Evolutionary conservation across 345 rosid genomes (phyloP).

Genomic region (Eucalyptus tenuipes): DNA sequence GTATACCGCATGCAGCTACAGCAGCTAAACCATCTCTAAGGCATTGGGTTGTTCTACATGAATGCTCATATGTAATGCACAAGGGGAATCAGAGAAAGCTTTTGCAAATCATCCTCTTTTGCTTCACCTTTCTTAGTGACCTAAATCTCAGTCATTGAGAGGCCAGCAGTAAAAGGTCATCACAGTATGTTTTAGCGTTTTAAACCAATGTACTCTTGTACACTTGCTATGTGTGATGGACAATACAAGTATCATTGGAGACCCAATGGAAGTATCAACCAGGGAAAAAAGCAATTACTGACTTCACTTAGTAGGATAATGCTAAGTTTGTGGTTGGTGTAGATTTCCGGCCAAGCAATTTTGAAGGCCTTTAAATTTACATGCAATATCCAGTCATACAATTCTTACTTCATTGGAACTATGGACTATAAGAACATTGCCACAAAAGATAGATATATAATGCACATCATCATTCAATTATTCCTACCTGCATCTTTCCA

Average conservation of each 20-base stretch:
- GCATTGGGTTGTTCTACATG: background rate
- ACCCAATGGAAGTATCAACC: background rate
- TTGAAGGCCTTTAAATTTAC: background rate
- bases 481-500: slow-evolving; percentile 82
- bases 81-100: background rate
- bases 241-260: background rate
- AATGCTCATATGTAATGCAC: background rate
- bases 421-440: background rate
- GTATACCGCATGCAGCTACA: background rate
- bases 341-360: background rate
- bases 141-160: background rate
- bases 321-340: background rate
- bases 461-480: background rate
- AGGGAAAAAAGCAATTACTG: background rate
- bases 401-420: background rate
- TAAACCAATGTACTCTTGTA: background rate
- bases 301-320: background rate
- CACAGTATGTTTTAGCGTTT: background rate
- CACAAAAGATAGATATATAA: background rate
- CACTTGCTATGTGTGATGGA: background rate
- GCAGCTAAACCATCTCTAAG: background rate
- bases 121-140: background rate
- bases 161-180: background rate
- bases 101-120: background rate
- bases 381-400: background rate